These are phyloP conservation scores for Lachancea sp. DNA, from an alignment of 805 yeast genomes.

Conservation along the genomic window DNA sequence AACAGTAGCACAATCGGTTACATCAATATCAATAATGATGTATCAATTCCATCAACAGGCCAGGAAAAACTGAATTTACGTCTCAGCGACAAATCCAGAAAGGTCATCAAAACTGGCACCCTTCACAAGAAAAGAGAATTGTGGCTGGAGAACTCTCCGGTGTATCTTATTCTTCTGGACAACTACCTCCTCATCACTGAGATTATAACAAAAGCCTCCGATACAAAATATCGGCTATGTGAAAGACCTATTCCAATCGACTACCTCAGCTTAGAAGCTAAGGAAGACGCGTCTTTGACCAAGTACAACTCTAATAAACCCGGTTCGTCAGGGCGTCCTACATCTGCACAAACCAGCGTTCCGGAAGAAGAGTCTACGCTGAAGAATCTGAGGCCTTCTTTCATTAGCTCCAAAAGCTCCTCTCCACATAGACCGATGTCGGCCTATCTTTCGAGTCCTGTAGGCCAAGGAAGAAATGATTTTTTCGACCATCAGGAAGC, in stretches of 20 bases:
- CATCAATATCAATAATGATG: conserved; percentile 15
- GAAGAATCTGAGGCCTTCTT: conserved; percentile 19
- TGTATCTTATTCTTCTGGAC: conserved; percentile 57
- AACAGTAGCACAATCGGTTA: conserved; percentile 25
- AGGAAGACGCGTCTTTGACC: conserved; percentile 22
- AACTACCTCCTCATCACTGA: conserved; percentile 65
- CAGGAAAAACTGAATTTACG: conserved; percentile 38
- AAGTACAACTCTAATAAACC: neutral
- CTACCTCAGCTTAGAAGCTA: conserved; percentile 47
- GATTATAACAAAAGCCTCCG: conserved; percentile 37
- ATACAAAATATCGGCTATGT: conserved; percentile 35
- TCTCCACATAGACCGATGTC: conserved; percentile 9
- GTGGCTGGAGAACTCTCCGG: conserved; percentile 48
- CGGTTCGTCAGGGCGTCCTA: neutral
- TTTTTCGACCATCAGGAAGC: conserved; percentile 5
- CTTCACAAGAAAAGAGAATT: conserved; percentile 57
- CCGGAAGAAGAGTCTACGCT: conserved; percentile 11
- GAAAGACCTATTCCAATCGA: conserved; percentile 60
- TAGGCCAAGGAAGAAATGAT: conserved; percentile 1
- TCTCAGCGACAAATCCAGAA: conserved; percentile 48
- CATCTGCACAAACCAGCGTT: neutral
- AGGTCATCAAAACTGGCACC: conserved; percentile 51
- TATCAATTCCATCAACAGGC: neutral
- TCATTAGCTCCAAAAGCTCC: conserved; percentile 19
- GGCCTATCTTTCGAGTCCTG: conserved; percentile 1